Base-by-base conservation (phyloP, 192 early-diverging fungal genomes). In the Podila epicladia region DNA sequence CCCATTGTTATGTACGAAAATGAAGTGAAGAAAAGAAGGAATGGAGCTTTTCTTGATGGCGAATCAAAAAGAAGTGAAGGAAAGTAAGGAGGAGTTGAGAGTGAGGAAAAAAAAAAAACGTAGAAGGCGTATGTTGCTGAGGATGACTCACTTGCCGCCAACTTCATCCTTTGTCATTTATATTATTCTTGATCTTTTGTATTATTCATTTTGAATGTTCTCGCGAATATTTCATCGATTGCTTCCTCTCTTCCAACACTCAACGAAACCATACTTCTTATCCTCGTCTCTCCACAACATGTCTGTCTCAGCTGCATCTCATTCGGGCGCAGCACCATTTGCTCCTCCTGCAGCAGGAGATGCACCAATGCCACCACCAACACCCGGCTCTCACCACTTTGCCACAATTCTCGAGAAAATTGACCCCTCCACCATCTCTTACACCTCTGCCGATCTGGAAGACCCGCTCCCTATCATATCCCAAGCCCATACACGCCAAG, bases 401-500 rank as follows among this genome's bases (percentile, higher is more conserved):
- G 48, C 55, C 11, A 80, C 77, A n/a, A 24, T 80, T 20, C 58
- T 80, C 38, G 77, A 80, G 35, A 69, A 71, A 19, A 74, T 84
- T 35, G 83, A 84, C 38, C 75, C 83, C 4, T 7, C 71, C 17
- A 74, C 83, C 1, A 74, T 84, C 66, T 31, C 58, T 8, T 84
- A 74, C 53, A 29, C 57, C 37, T 65, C 65, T 15, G 17, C 51
- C 45, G 75, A 84, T 55, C 58, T 85, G 15, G 80, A 82, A 35
- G 75, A 85, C 60, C 84, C 84, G 37, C 22, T 63, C 17, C 72
- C 82, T 3, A 33, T 15, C 9, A 65, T 74, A 59, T 67, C 75
- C 24, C 67, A 73, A 9, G 64, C 71, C 6, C 73, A 82, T 26
- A 72, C 72, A 28, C 55, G 55, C 9, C 29, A 61, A 51, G 70